Base-by-base conservation (phyloP, 345 rosid genomes). In the Litchi chinensis region DNA sequence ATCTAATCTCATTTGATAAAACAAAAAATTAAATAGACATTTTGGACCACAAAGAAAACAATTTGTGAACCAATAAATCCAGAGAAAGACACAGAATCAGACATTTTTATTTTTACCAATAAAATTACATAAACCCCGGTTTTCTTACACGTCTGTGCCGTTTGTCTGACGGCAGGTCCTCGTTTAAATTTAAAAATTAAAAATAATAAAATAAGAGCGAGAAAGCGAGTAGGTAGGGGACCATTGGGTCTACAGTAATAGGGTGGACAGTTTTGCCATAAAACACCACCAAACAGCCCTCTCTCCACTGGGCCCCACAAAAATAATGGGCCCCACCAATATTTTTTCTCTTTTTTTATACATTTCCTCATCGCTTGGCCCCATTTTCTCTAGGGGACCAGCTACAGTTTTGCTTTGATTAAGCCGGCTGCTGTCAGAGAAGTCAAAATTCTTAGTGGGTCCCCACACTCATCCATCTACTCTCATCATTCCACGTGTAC, bases 401-500 rank as follows among this genome's bases (percentile, higher is more conserved):
- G 65, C 48, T 67, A 65, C 77, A 65, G 65, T 66, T n/a, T 52
- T 50, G 71, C 86, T 77, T 87, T 75, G 76, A 83, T 89, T 88
- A 80, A 88, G 95, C 93, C 94, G 98, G 97, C 95, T 93, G 98
- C 95, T 91, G 91, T 86, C 90, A 86, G 90, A 73, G 82, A 84
- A 87, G 93, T 88, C 90, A 88, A 88, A 88, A 85, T 85, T 86
- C 88, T 65, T 71, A 40, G 54, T 73, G 89, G 92, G 78, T 86
- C 90, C 90, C 87, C 76, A 76, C 52, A 8, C 28, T 60, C 28
- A 2, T 3, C 65, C 12, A 59, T 19, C 40, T 10, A 22, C 24
- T 44, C 48, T 15, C 71, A 78, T 83, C 76, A 2, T 19, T 83
- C 93, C 93, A 90, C 85, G 86, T 89, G 92, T 74, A 85, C 81